Conservation (phyloP, 345 rosid genomes). For the Triadica sebifera region DNA sequence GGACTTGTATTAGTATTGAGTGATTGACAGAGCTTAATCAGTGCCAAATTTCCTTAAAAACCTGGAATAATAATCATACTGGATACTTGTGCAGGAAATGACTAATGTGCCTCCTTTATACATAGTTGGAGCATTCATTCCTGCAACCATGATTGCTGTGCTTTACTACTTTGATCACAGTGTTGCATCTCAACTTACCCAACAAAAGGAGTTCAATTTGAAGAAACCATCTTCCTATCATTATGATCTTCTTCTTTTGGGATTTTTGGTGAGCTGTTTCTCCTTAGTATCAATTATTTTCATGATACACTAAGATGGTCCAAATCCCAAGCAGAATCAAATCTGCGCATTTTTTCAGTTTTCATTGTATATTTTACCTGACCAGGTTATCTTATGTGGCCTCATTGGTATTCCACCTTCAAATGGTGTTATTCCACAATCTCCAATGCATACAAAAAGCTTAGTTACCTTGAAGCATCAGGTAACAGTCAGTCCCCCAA, state of each 20-base stretch:
- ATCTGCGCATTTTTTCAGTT: neutral
- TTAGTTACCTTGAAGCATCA: constrained; percentile 90
- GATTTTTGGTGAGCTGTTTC: constrained; percentile 59
- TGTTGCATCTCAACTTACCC: constrained; percentile 92
- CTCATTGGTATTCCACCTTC: constrained; percentile 95
- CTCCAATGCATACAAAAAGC: constrained; percentile 98
- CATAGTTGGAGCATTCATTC: constrained; percentile 80
- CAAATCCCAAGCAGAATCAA: neutral
- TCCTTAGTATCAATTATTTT: neutral
- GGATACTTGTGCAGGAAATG: constrained; percentile 61
- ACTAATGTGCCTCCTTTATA: constrained; percentile 72
- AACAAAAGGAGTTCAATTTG: constrained; percentile 86
- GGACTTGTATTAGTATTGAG: constrained; percentile 2
- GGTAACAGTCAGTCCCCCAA: constrained; percentile 36
- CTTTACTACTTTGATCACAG: constrained; percentile 95
- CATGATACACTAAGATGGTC: neutral
- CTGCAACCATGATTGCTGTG: constrained; percentile 91
- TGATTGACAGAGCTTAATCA: neutral
- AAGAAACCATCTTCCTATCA: constrained; percentile 86
- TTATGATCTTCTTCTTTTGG: constrained; percentile 86
- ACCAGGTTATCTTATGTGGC: constrained; percentile 79
- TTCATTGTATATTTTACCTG: neutral
- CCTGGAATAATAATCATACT: constrained; percentile 20
- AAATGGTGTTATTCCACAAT: constrained; percentile 96
- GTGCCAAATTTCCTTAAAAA: constrained; percentile 4